A percentile compares a stretch with the other conserved stretches of the same genome.
phyloP scores from a whole-genome alignment of 257 asterid species.

The Agastache rugosa region DNA sequence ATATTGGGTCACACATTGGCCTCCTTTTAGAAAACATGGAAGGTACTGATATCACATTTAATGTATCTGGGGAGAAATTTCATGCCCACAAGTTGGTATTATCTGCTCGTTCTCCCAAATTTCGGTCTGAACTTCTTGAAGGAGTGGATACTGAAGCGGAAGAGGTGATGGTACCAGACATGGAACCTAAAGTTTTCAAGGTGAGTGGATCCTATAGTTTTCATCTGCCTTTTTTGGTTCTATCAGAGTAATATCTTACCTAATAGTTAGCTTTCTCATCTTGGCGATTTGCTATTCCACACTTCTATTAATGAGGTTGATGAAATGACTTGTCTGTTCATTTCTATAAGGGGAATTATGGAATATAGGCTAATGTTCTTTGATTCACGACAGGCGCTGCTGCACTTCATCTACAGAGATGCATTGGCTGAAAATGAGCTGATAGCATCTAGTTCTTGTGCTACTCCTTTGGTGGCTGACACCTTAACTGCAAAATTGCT shows the following conservation, averaged over 20 bases:
- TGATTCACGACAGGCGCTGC: slow-evolving; percentile 71
- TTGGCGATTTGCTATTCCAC: neutral
- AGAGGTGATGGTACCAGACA: slow-evolving; percentile 70
- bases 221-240: slow-evolving; percentile 18
- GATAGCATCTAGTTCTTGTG: slow-evolving; percentile 62
- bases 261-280: neutral
- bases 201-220: slow-evolving; percentile 47
- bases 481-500: slow-evolving; percentile 79
- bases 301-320: slow-evolving; percentile 6
- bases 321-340: slow-evolving; percentile 13
- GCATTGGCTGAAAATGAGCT: slow-evolving; percentile 72
- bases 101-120: slow-evolving; percentile 87
- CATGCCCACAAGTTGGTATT: slow-evolving; percentile 92
- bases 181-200: slow-evolving; percentile 95
- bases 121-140: slow-evolving; percentile 71
- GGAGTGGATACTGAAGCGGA: slow-evolving; percentile 55
- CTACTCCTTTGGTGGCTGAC: slow-evolving; percentile 53
- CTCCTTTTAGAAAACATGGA: slow-evolving; percentile 81
- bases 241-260: neutral
- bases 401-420: slow-evolving; percentile 85
- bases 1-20: slow-evolving; percentile 87
- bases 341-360: slow-evolving; percentile 9
- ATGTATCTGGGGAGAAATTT: slow-evolving; percentile 81
- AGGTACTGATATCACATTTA: slow-evolving; percentile 80
- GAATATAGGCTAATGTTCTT: slow-evolving; percentile 33